phyloP scores from a whole-genome alignment of 192 early-diverging fungal genomes.

The Backusella luteola region DNA sequence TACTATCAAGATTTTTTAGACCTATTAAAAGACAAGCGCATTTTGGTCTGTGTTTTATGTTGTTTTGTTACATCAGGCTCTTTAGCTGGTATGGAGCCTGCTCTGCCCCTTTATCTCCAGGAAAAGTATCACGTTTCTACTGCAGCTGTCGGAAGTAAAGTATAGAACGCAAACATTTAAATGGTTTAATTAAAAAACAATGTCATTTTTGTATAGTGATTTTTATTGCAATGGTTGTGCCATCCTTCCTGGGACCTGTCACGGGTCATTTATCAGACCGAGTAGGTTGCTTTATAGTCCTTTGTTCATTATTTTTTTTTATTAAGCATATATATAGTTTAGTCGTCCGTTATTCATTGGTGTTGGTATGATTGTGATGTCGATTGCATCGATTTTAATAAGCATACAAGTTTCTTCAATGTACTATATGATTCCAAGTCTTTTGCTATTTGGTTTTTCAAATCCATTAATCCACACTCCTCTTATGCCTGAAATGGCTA shows the following conservation, averaged over 20 bases:
- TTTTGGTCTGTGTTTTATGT: constrained; percentile 38
- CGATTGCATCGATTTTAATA: constrained; percentile 37
- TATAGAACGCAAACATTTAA: not conserved
- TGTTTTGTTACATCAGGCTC: constrained; percentile 41
- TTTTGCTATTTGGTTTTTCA: constrained; percentile 50
- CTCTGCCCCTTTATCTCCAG: constrained; percentile 47
- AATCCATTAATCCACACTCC: constrained; percentile 57
- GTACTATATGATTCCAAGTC: constrained; percentile 30
- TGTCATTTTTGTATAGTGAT: constrained; percentile 35
- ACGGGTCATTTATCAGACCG: constrained; percentile 50
- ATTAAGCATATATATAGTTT: not conserved
- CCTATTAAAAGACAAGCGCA: constrained; percentile 42
- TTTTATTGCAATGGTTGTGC: constrained; percentile 64
- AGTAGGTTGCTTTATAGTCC: not conserved
- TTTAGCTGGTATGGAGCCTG: constrained; percentile 52
- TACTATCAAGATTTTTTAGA: constrained; percentile 12
- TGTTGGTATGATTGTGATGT: constrained; percentile 44
- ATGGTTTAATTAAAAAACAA: not conserved
- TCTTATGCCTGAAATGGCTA: constrained; percentile 63
- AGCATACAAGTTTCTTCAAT: constrained; percentile 34
- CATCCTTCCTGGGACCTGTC: constrained; percentile 54
- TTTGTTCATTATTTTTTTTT: constrained; percentile 12
- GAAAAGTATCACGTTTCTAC: constrained; percentile 35
- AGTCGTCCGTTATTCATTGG: constrained; percentile 38
- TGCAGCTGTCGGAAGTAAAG: constrained; percentile 32